phyloP scores from a whole-genome alignment of 2,329 filamentous ascomycete genomes.

The Aspergillus ruber region DNA sequence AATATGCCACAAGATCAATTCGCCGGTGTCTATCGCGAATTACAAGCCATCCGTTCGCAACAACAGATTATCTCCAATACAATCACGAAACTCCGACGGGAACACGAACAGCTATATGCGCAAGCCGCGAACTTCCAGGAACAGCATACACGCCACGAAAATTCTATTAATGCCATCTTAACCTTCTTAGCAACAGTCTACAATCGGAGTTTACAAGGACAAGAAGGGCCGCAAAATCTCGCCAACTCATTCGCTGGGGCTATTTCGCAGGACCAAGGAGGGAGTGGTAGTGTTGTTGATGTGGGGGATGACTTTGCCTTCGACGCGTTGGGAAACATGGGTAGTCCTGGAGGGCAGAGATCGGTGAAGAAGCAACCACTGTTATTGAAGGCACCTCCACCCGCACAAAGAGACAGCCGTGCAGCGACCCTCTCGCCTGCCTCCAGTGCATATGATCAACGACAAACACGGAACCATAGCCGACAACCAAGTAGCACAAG shows the following conservation, averaged over 20 bases:
- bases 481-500: constrained; percentile 26
- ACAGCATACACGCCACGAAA: constrained; percentile 93
- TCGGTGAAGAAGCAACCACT: constrained; percentile 42
- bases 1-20: constrained; percentile 66
- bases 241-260: constrained; percentile 76
- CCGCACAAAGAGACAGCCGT: constrained; percentile 19
- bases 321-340: constrained; percentile 30
- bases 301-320: constrained; percentile 48
- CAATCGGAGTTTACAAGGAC: constrained; percentile 82
- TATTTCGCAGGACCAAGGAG: constrained; percentile 53
- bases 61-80: constrained; percentile 80
- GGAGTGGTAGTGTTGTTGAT: constrained; percentile 52
- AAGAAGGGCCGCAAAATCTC: constrained; percentile 67
- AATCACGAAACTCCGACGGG: constrained; percentile 71
- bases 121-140: constrained; percentile 85
- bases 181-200: constrained; percentile 97
- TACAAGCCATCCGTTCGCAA: constrained; percentile 75
- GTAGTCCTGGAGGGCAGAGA: constrained; percentile 31
- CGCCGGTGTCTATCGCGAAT: constrained; percentile 67
- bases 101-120: constrained; percentile 81
- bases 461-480: constrained; percentile 19
- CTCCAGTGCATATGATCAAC: constrained; percentile 24
- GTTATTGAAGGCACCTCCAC: constrained; percentile 40
- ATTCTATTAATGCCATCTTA: constrained; percentile 96
- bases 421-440: constrained; percentile 34